phyloP scores from a whole-genome alignment of 2,329 filamentous ascomycete species.

The Sclerotiophoma versabilis region DNA sequence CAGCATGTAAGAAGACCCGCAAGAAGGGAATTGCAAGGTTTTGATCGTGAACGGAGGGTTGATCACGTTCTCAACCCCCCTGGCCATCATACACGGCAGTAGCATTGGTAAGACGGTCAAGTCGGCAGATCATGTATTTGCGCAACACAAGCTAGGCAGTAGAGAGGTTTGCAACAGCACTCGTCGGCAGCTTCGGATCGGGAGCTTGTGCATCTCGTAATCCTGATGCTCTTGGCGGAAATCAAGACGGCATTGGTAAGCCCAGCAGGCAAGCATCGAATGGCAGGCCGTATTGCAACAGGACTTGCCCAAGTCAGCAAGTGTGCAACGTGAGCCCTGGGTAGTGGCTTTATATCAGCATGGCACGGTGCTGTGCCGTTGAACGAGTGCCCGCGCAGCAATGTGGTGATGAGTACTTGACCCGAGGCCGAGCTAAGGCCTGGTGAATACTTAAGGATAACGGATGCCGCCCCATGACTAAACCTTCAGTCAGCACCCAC shows the following conservation, averaged over 20 bases:
- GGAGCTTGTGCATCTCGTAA: slow-evolving; percentile 23
- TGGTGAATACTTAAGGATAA: slow-evolving; percentile 3
- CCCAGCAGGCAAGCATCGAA: slow-evolving; percentile 21
- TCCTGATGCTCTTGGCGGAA: slow-evolving; percentile 18
- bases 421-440: slow-evolving; percentile 1
- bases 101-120: not conserved
- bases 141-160: slow-evolving; percentile 7
- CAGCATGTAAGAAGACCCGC: slow-evolving; percentile 1
- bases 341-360: slow-evolving; percentile 9
- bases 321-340: slow-evolving; percentile 19
- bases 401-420: slow-evolving; percentile 4
- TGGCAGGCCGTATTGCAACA: slow-evolving; percentile 4
- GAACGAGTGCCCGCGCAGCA: slow-evolving; percentile 4
- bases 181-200: slow-evolving; percentile 29
- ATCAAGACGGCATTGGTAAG: slow-evolving; percentile 30
- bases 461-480: slow-evolving; percentile 8
- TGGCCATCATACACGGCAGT: not conserved
- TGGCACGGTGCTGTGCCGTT: slow-evolving; percentile 3
- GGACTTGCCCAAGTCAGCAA: slow-evolving; percentile 26
- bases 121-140: slow-evolving; percentile 6
- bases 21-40: not conserved
- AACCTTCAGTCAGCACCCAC: slow-evolving; percentile 9
- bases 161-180: slow-evolving; percentile 8
- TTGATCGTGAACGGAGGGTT: no score
- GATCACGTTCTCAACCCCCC: not conserved